phyloP scores from a whole-genome alignment of 192 early-diverging fungal genomes.

The Chytriomyces confervae region DNA sequence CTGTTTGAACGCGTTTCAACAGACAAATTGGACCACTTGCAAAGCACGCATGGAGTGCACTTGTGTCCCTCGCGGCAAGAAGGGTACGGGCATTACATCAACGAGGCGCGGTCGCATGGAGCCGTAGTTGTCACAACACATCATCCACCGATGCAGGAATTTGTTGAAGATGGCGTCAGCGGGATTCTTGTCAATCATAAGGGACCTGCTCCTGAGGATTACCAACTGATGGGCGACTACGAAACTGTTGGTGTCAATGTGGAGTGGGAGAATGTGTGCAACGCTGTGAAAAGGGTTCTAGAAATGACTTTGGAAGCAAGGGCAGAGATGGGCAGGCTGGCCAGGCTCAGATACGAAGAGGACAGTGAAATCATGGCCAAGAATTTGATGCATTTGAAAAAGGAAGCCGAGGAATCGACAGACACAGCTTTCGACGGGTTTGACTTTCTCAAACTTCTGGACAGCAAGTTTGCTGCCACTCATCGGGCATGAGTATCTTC shows the following conservation, averaged over 20 bases:
- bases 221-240: not conserved
- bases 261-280: not conserved
- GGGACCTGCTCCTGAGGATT: conserved; percentile 3
- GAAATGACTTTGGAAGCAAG: not conserved
- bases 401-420: too few species aligned
- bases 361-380: not conserved
- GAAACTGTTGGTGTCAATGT: not conserved
- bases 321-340: not conserved
- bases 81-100: conserved; percentile 31
- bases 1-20: not conserved
- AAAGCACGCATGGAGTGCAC: conserved; percentile 9
- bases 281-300: not conserved
- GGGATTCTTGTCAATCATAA: conserved; percentile 16
- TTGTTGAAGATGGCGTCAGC: conserved; percentile 15
- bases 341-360: not conserved
- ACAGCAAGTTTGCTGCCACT: too few species aligned
- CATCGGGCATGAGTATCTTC: too few species aligned
- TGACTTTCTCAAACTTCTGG: too few species aligned
- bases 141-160: conserved; percentile 28
- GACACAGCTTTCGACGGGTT: too few species aligned
- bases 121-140: conserved; percentile 22
- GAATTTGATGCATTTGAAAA: not conserved
- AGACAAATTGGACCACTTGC: not conserved
- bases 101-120: conserved; percentile 16
- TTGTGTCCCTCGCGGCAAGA: conserved; percentile 24